Conservation (phyloP, 345 rosid species). For the Boechera retrofracta region DNA sequence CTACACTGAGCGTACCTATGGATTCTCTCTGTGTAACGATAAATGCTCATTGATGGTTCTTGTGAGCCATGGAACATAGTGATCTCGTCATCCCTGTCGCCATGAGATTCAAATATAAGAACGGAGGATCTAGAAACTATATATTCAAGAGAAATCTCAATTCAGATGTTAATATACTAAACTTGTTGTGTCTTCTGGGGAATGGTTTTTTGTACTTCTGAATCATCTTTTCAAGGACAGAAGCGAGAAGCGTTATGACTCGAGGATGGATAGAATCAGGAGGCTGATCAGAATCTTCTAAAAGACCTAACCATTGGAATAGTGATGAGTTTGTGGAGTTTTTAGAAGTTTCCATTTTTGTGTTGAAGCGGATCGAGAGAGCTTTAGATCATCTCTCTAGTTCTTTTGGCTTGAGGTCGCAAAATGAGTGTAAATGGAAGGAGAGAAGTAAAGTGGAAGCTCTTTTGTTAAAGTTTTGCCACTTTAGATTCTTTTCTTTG, state of each 20-base stretch:
- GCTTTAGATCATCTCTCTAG: slow-evolving; percentile 6
- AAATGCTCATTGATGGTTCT: slow-evolving; percentile 37
- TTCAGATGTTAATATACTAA: slow-evolving; percentile 23
- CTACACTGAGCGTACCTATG: slow-evolving; percentile 45
- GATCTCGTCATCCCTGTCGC: slow-evolving; percentile 31
- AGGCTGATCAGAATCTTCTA: slow-evolving; percentile 40
- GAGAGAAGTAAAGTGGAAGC: slow-evolving; percentile 29
- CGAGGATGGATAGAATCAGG: slow-evolving; percentile 37
- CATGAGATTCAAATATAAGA: slow-evolving; percentile 34
- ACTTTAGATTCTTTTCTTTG: slow-evolving; percentile 44
- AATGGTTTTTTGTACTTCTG: slow-evolving; percentile 27
- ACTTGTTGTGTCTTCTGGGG: slow-evolving; percentile 33
- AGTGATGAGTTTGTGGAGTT: slow-evolving; percentile 33
- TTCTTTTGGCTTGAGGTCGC: slow-evolving; percentile 20
- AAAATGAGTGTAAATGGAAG: slow-evolving; percentile 11
- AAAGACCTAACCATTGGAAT: slow-evolving; percentile 41
- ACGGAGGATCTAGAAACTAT: not conserved
- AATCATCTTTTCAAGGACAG: slow-evolving; percentile 43
- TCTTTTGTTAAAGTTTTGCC: slow-evolving; percentile 34
- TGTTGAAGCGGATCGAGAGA: slow-evolving; percentile 1
- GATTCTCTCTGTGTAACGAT: slow-evolving; percentile 45
- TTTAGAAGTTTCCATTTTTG: slow-evolving; percentile 35
- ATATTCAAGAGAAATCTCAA: not conserved
- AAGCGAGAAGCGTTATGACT: slow-evolving; percentile 42
- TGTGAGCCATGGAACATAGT: slow-evolving; percentile 47